Conservation (phyloP, 2,329 filamentous ascomycete species). For the Fusarium sp. region DNA sequence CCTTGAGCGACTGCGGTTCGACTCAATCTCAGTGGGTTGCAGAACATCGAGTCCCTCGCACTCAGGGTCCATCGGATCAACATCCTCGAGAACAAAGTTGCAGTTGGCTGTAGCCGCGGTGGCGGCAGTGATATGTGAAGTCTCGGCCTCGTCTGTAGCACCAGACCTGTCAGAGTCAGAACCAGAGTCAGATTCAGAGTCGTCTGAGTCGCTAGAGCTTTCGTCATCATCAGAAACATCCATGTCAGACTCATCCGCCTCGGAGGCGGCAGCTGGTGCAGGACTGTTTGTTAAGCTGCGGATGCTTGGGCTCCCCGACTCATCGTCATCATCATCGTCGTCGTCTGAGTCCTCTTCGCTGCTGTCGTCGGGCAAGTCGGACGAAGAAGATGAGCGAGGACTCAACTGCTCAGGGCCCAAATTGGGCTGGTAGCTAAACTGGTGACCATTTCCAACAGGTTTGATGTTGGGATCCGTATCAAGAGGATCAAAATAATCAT, state of each 20-base stretch:
- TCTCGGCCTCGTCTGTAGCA: constrained; percentile 40
- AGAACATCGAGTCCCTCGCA: constrained; percentile 58
- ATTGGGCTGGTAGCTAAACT: constrained; percentile 56
- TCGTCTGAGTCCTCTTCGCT: constrained; percentile 36
- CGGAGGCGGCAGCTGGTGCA: constrained; percentile 19
- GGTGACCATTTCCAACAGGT: constrained; percentile 56
- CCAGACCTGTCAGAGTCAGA: constrained; percentile 42
- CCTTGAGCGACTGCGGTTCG: constrained; percentile 56
- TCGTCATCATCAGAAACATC: constrained; percentile 33
- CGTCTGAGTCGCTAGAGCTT: constrained; percentile 32
- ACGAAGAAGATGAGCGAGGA: constrained; percentile 52
- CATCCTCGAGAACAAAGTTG: constrained; percentile 60
- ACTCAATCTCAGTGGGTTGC: constrained; percentile 61
- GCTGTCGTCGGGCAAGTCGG: constrained; percentile 32
- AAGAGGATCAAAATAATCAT: constrained; percentile 47
- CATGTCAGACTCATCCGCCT: constrained; percentile 27
- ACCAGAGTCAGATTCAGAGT: constrained; percentile 38
- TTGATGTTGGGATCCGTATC: constrained; percentile 56
- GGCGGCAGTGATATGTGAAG: constrained; percentile 34
- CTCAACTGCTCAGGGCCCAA: constrained; percentile 52
- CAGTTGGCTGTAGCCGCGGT: constrained; percentile 37
- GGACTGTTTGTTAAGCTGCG: constrained; percentile 43
- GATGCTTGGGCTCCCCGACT: constrained; percentile 46
- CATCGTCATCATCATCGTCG: constrained; percentile 43
- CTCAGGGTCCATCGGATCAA: constrained; percentile 60